Base-by-base conservation (phyloP, 164 flowering plant genomes). In the Dillenia turbinata region DNA sequence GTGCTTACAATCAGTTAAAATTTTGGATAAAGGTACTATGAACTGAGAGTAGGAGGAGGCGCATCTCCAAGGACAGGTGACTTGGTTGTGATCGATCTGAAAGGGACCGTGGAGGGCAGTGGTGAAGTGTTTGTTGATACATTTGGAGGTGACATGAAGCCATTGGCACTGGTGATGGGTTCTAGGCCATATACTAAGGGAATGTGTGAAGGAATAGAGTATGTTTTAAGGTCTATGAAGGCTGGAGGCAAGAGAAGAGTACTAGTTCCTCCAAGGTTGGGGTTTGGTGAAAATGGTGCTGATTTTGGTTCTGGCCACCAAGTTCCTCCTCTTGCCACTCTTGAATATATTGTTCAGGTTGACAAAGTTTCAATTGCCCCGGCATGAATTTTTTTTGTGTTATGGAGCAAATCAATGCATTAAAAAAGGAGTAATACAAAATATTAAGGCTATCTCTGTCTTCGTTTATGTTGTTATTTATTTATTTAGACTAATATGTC, bases 161-260 rank as follows among this genome's bases (percentile, higher is more conserved):
- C 91, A n/a, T 58, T 86, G 75, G 95, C 96, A 2, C 67, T 90
- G 40, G 86, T 92, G 8, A 73, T 90, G 85, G 96, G 91, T 10
- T 90, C 96, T 50, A 85, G 95, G 72, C 96, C 98, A 12, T 92
- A 90, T 49, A 81, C 83, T 6, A 92, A 66, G 66, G 98, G 98
- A 26, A 75, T 90, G 82, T 86, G 96, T 77, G 96, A 92, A 79
- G 98, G 98, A 9, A 73, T 88, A 59, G 96, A 92, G 56, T 75
- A 75, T 65, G 89, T 75, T 8, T 56, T 88, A 74, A 85, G 76
- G 68, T 67, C 87, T 3, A 90, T 90, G 92, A 88, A 84, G 66
- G 78, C 85, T 2, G 93, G 96, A 5, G 96, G 96, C 10, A 90
- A 78, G 66, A 79, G 96, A 60, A 88, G 78, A 74, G 86, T 85